phyloP scores from a whole-genome alignment of 208 protist species.

The Wallacemonas collosoma region DNA sequence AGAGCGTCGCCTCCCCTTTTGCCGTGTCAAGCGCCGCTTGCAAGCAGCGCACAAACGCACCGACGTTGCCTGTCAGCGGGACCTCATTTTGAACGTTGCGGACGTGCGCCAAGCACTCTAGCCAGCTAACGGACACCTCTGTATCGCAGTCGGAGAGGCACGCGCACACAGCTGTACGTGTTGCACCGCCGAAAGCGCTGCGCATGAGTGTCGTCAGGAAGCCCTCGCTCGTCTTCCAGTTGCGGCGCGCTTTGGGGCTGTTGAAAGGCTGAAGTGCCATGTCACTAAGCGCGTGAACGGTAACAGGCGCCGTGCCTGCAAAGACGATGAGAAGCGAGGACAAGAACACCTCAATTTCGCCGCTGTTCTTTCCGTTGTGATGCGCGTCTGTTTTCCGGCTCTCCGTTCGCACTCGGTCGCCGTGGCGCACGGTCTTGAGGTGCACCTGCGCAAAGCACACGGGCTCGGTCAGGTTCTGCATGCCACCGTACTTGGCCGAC shows the following conservation, averaged over 20 bases:
- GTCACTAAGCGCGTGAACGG: constrained; percentile 17
- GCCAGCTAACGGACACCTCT: constrained; percentile 20
- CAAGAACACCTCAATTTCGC: constrained; percentile 23
- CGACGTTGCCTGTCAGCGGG: constrained; percentile 24
- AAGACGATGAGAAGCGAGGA: constrained; percentile 33
- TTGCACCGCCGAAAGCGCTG: constrained; percentile 28
- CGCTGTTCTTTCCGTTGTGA: neutral
- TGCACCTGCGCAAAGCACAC: constrained; percentile 25
- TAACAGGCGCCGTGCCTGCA: constrained; percentile 21
- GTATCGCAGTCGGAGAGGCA: constrained; percentile 38
- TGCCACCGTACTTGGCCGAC: neutral
- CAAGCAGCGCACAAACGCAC: constrained; percentile 22
- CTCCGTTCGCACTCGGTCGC: constrained; percentile 17
- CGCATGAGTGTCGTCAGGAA: constrained; percentile 22
- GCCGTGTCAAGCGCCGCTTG: constrained; percentile 11
- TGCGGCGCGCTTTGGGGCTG: neutral
- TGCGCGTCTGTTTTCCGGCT: neutral
- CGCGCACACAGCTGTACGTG: constrained; percentile 22
- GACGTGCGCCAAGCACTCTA: constrained; percentile 12
- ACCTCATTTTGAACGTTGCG: constrained; percentile 13
- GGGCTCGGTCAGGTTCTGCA: neutral
- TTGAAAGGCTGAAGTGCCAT: neutral
- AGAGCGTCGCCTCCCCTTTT: neutral
- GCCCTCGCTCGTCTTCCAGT: constrained; percentile 18
- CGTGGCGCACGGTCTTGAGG: constrained; percentile 21